These are phyloP conservation scores for Aspergillus sp. DNA, from an alignment of 2,329 filamentous ascomycete species.

Conservation along the genomic window DNA sequence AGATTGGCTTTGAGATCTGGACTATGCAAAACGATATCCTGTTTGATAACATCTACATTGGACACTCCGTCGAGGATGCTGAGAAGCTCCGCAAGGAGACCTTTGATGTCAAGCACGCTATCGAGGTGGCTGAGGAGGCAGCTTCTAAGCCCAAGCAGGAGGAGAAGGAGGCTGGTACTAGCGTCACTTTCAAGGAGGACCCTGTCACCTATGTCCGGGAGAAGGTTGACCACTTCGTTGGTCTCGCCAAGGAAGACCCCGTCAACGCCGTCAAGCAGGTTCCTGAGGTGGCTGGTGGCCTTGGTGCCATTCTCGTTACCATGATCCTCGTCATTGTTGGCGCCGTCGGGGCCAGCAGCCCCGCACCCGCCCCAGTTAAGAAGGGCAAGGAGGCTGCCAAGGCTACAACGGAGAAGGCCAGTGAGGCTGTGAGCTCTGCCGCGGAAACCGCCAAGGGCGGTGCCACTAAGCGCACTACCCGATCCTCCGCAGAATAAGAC, in stretches of 20 bases:
- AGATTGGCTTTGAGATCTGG: constrained; percentile 99
- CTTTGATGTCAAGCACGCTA: constrained; percentile 81
- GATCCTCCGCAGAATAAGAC: constrained; percentile 41
- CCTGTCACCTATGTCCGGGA: constrained; percentile 84
- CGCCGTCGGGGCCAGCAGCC: constrained; percentile 63
- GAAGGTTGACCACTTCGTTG: constrained; percentile 90
- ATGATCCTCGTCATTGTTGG: constrained; percentile 70
- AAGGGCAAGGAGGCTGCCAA: constrained; percentile 72
- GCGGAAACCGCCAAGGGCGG: constrained; percentile 75
- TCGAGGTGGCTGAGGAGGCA: constrained; percentile 78
- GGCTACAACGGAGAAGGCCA: constrained; percentile 63
- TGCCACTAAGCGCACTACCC: constrained; percentile 61
- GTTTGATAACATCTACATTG: constrained; percentile 99
- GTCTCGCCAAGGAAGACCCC: constrained; percentile 78
- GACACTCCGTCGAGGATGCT: constrained; percentile 92
- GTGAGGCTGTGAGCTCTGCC: constrained; percentile 60
- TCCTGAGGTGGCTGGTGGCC: constrained; percentile 82
- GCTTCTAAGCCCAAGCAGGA: constrained; percentile 77
- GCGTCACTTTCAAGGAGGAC: constrained; percentile 88
- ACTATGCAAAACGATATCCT: constrained; percentile 99
- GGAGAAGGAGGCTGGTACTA: constrained; percentile 65
- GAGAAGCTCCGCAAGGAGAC: constrained; percentile 85
- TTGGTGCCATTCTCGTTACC: constrained; percentile 69
- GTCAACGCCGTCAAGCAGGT: constrained; percentile 83
- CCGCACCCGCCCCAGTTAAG: constrained; percentile 67